phyloP scores from a whole-genome alignment of 2,329 filamentous ascomycete species.

The Penicillium sclerotiorum region DNA sequence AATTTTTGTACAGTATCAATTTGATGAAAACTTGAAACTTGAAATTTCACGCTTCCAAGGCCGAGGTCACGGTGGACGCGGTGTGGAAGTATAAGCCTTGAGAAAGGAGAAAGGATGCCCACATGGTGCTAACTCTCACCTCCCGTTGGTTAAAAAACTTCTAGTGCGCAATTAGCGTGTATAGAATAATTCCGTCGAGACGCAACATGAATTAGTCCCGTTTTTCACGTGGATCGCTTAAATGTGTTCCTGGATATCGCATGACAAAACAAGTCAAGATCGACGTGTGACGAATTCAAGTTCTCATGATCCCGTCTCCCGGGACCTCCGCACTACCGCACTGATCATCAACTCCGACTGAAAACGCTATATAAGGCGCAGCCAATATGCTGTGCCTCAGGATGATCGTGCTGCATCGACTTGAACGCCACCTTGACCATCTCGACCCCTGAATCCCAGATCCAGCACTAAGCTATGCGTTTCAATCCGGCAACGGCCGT shows the following conservation, averaged over 20 bases:
- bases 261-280: slow-evolving; percentile 1
- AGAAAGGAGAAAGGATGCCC: too few relatives aligned
- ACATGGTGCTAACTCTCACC: too few relatives aligned
- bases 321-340: neutral
- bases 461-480: slow-evolving; percentile 21
- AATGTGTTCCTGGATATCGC: neutral
- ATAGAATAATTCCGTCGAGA: too few relatives aligned
- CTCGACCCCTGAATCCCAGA: neutral
- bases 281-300: neutral
- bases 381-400: neutral
- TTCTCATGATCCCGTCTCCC: neutral
- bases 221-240: slow-evolving; percentile 1
- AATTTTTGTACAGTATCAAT: too few relatives aligned
- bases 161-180: too few relatives aligned
- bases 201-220: neutral
- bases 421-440: too few relatives aligned
- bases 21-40: too few relatives aligned
- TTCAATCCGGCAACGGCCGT: slow-evolving; percentile 9
- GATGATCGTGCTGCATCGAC: too few relatives aligned
- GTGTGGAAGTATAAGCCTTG: too few relatives aligned
- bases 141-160: too few relatives aligned
- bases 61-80: too few relatives aligned
- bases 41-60: too few relatives aligned
- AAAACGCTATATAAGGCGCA: neutral
- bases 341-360: neutral